phyloP scores from a whole-genome alignment of 2,329 filamentous ascomycete species.

The Rutstroemia sp. region DNA sequence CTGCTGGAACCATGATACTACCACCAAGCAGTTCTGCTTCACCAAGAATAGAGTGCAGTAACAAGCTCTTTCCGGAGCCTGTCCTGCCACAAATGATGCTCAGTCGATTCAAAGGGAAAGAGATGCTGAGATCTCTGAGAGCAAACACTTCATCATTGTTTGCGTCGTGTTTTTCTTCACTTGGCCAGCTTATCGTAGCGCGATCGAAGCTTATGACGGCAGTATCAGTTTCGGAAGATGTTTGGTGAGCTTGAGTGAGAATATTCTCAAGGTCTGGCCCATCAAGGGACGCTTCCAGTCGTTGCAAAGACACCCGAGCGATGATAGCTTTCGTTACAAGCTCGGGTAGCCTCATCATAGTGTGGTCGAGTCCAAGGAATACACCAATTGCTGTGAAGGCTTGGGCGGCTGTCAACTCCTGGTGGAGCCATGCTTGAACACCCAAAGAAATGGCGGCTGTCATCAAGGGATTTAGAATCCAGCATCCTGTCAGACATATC shows the following conservation, averaged over 20 bases:
- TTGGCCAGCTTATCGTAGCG: slow-evolving; percentile 58
- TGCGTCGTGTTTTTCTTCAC: slow-evolving; percentile 10
- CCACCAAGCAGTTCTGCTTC: slow-evolving; percentile 64
- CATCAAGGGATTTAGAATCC: slow-evolving; percentile 64
- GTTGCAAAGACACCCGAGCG: slow-evolving; percentile 60
- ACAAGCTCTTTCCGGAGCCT: slow-evolving; percentile 67
- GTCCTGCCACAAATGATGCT: slow-evolving; percentile 71
- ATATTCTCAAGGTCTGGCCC: slow-evolving; percentile 53
- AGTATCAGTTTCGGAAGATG: slow-evolving; percentile 31
- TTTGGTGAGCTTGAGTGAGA: slow-evolving; percentile 38
- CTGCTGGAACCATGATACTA: slow-evolving; percentile 44
- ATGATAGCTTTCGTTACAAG: slow-evolving; percentile 63
- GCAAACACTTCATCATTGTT: slow-evolving; percentile 39
- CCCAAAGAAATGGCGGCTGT: slow-evolving; percentile 63
- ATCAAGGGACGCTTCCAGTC: slow-evolving; percentile 64
- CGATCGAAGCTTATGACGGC: slow-evolving; percentile 50
- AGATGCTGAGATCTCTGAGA: slow-evolving; percentile 55
- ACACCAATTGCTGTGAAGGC: slow-evolving; percentile 72
- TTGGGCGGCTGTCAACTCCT: slow-evolving; percentile 57
- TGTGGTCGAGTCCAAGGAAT: slow-evolving; percentile 63
- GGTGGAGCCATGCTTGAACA: slow-evolving; percentile 57
- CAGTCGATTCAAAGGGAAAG: slow-evolving; percentile 59
- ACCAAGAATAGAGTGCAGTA: slow-evolving; percentile 66
- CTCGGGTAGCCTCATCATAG: slow-evolving; percentile 62
- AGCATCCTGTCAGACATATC: slow-evolving; percentile 33